These are phyloP conservation scores for Aspergillus pseudoviridinutans DNA, from an alignment of 2,329 filamentous ascomycete species.

Conservation along the genomic window DNA sequence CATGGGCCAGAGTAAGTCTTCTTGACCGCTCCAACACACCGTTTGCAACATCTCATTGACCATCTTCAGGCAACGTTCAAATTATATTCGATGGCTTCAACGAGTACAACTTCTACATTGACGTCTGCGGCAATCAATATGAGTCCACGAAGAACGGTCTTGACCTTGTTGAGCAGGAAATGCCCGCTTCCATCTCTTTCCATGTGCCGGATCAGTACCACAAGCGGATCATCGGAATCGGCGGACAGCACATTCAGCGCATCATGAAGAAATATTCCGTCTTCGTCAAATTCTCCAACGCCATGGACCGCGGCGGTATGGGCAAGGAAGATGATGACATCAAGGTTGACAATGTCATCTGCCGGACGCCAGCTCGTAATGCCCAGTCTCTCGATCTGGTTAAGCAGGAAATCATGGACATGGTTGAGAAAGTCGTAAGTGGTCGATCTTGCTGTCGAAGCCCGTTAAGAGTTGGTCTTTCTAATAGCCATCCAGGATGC, in stretches of 20 bases:
- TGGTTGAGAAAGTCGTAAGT: slow-evolving; percentile 90
- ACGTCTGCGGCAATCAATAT: slow-evolving; percentile 88
- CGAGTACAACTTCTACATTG: slow-evolving; percentile 99
- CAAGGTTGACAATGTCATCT: slow-evolving; percentile 98
- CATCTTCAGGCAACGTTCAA: slow-evolving; percentile 72
- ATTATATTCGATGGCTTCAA: slow-evolving; percentile 99
- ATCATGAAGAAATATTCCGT: slow-evolving; percentile 99
- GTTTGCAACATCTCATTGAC: slow-evolving; percentile 17
- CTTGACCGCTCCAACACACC: neutral
- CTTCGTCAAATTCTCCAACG: slow-evolving; percentile 99
- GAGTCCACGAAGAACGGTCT: slow-evolving; percentile 92
- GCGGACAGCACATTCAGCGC: slow-evolving; percentile 95
- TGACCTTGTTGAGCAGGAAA: slow-evolving; percentile 93
- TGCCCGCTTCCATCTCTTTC: slow-evolving; percentile 98
- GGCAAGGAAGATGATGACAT: slow-evolving; percentile 96
- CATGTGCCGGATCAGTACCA: slow-evolving; percentile 99
- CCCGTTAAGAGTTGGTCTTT: neutral
- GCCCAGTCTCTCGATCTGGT: slow-evolving; percentile 95
- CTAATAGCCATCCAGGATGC: slow-evolving; percentile 61
- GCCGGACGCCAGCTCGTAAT: slow-evolving; percentile 92
- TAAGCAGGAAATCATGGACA: slow-evolving; percentile 98
- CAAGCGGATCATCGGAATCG: slow-evolving; percentile 98
- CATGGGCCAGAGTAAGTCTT: slow-evolving; percentile 86
- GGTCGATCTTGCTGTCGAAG: slow-evolving; percentile 1
- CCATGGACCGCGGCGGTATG: slow-evolving; percentile 92